phyloP scores from a whole-genome alignment of 2,329 filamentous ascomycete genomes.

The Microcyclosporella mali region DNA sequence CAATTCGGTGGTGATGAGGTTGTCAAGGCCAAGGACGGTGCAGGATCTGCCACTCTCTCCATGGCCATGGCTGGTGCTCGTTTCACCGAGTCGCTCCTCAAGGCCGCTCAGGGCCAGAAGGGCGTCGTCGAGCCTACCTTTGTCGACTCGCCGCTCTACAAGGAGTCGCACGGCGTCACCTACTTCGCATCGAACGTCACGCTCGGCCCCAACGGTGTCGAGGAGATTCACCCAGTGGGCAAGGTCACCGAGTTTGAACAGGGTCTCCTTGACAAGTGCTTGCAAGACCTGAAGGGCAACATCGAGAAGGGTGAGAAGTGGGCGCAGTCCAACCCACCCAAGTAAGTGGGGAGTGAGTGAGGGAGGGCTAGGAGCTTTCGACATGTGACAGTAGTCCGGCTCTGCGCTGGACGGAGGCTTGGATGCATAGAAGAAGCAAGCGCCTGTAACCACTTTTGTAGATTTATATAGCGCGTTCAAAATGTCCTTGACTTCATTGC shows the following conservation, averaged over 20 bases:
- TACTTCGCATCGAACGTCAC: conserved; percentile 96
- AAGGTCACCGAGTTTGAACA: conserved; percentile 79
- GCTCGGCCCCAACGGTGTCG: conserved; percentile 91
- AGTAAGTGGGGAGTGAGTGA: too few relatives aligned
- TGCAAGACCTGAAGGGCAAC: conserved; percentile 84
- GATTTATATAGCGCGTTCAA: conserved; percentile 11
- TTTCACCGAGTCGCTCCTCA: conserved; percentile 86
- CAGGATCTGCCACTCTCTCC: conserved; percentile 92
- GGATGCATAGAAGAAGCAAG: conserved; percentile 14
- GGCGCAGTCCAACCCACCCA: conserved; percentile 52
- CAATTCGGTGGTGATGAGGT: conserved; percentile 99
- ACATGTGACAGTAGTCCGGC: not conserved
- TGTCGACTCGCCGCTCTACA: conserved; percentile 94
- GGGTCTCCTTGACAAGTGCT: conserved; percentile 78
- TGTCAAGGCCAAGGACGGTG: conserved; percentile 97
- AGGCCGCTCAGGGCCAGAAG: conserved; percentile 87
- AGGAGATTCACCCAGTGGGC: conserved; percentile 87
- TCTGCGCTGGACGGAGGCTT: conserved; percentile 7
- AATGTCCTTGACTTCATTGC: not conserved
- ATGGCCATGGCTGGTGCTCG: conserved; percentile 93
- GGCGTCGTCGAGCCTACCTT: conserved; percentile 94
- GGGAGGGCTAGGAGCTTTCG: conserved; percentile 1
- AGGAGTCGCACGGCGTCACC: conserved; percentile 83
- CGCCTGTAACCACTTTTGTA: conserved; percentile 18
- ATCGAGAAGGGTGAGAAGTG: conserved; percentile 81